Evolutionary conservation across 345 rosid species (phyloP).

Genomic region (Iberis pinnata): DNA sequence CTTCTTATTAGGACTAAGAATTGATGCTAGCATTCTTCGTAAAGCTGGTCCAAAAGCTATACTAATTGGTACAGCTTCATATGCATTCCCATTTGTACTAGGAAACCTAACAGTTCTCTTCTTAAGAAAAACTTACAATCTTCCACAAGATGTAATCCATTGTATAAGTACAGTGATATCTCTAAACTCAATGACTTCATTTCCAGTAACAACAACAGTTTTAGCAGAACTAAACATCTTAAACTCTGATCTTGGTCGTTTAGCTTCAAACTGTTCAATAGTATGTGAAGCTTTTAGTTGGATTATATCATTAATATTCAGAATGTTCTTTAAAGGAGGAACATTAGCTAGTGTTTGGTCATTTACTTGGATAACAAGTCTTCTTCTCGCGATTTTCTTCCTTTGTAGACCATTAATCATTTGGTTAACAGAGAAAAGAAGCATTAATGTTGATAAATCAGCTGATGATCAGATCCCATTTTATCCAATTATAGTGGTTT

Average conservation of each 20-base stretch:
- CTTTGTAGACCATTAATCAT: slow-evolving; percentile 27
- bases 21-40: slow-evolving; percentile 27
- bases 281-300: slow-evolving; percentile 29
- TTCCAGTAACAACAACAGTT: slow-evolving; percentile 30
- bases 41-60: slow-evolving; percentile 30
- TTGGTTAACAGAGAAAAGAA: slow-evolving; percentile 25
- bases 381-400: not conserved
- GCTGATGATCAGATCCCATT: slow-evolving; percentile 28
- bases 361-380: not conserved
- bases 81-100: slow-evolving; percentile 20
- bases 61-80: slow-evolving; percentile 26
- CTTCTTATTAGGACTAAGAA: slow-evolving; percentile 26
- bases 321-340: slow-evolving; percentile 6
- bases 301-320: slow-evolving; percentile 10
- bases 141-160: slow-evolving; percentile 3
- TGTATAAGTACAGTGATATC: slow-evolving; percentile 26
- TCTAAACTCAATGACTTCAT: slow-evolving; percentile 28
- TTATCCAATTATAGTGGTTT: slow-evolving; percentile 16
- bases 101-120: slow-evolving; percentile 22
- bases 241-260: slow-evolving; percentile 33
- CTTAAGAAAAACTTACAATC: slow-evolving; percentile 8
- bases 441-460: not conserved
- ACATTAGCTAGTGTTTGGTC: slow-evolving; percentile 14
- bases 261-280: slow-evolving; percentile 31
- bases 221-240: slow-evolving; percentile 31